phyloP scores from a whole-genome alignment of 768 basidiomycete genomes.

The Pholiota molesta region DNA sequence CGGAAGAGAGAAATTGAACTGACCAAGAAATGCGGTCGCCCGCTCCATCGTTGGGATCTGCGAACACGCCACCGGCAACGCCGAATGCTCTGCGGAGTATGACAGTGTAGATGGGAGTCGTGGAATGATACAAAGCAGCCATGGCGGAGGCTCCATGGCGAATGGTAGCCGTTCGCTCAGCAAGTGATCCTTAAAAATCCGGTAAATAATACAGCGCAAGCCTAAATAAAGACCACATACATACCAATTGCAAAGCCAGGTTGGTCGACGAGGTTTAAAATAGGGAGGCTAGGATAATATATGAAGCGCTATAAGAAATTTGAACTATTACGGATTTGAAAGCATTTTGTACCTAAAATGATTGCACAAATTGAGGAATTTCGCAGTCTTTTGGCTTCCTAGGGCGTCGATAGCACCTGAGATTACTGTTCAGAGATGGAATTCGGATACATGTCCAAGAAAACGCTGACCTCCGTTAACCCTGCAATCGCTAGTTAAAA shows the following conservation, averaged over 20 bases:
- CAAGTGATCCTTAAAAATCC: slow-evolving; percentile 31
- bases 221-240: slow-evolving; percentile 4
- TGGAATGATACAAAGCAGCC: slow-evolving; percentile 39
- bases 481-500: slow-evolving; percentile 41
- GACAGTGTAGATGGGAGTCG: slow-evolving; percentile 39
- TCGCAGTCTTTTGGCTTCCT: slow-evolving; percentile 41
- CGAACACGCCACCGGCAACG: slow-evolving; percentile 41
- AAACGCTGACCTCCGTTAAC: slow-evolving; percentile 36
- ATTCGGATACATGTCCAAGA: background rate
- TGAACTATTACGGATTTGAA: background rate
- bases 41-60: slow-evolving; percentile 37
- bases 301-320: background rate
- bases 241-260: slow-evolving; percentile 43
- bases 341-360: slow-evolving; percentile 36
- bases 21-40: slow-evolving; percentile 41
- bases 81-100: slow-evolving; percentile 42
- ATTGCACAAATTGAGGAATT: slow-evolving; percentile 41
- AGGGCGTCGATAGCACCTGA: slow-evolving; percentile 42
- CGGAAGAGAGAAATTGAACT: slow-evolving; percentile 1
- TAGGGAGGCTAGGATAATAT: slow-evolving; percentile 29
- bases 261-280: slow-evolving; percentile 43
- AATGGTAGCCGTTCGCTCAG: slow-evolving; percentile 41
- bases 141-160: slow-evolving; percentile 40
- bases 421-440: background rate
- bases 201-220: background rate